Conservation (phyloP, 2,329 filamentous ascomycete species). For the Coniochaeta pulveracea region DNA sequence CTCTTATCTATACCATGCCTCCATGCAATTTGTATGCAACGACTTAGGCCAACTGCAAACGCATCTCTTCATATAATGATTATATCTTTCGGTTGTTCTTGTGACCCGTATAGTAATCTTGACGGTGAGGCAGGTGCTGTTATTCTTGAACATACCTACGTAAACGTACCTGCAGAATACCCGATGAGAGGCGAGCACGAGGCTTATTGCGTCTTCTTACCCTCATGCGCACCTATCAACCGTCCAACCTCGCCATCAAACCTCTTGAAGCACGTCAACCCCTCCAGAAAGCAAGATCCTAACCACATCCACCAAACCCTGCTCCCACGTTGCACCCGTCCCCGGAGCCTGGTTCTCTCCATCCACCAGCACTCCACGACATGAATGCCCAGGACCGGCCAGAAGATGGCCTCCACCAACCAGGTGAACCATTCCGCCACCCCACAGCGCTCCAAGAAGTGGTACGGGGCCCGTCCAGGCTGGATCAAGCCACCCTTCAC, state of each 20-base stretch:
- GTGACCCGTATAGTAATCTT: too few relatives aligned
- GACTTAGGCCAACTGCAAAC: too few relatives aligned
- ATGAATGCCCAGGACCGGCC: constrained; percentile 54
- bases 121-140: too few relatives aligned
- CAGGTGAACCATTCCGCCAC: constrained; percentile 47
- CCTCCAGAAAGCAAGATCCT: constrained; percentile 40
- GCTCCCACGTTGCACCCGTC: constrained; percentile 31
- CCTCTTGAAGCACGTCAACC: constrained; percentile 34
- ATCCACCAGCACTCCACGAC: constrained; percentile 46
- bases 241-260: constrained; percentile 36
- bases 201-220: too few relatives aligned
- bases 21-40: too few relatives aligned
- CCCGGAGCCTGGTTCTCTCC: constrained; percentile 32
- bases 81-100: too few relatives aligned
- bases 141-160: too few relatives aligned
- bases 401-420: constrained; percentile 47
- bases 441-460: constrained; percentile 31
- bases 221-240: too few relatives aligned
- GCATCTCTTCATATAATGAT: too few relatives aligned
- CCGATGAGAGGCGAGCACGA: too few relatives aligned
- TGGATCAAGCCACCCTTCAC: constrained; percentile 36
- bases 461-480: constrained; percentile 37
- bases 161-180: too few relatives aligned
- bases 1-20: too few relatives aligned
- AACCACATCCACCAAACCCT: constrained; percentile 46